phyloP scores from a whole-genome alignment of 2,329 filamentous ascomycete species.

The Epichloe scottii region DNA sequence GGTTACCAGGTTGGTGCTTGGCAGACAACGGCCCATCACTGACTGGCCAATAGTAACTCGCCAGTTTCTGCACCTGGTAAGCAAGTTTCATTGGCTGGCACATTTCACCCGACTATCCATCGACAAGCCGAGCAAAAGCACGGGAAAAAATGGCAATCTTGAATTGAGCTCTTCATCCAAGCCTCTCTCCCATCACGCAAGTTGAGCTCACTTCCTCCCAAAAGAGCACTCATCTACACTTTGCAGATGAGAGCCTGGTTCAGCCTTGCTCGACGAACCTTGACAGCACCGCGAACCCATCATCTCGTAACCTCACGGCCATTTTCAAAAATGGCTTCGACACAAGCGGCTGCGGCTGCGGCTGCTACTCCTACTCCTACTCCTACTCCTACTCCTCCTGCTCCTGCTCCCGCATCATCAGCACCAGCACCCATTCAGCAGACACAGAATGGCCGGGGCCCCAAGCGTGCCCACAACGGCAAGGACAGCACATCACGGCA shows the following conservation, averaged over 20 bases:
- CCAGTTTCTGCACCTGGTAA: slow-evolving; percentile 2
- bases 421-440: background rate
- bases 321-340: slow-evolving; percentile 7
- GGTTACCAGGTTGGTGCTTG: too few species aligned
- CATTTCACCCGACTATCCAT: too few species aligned
- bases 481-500: slow-evolving; percentile 7
- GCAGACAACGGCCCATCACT: background rate
- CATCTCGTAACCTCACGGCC: background rate
- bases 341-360: slow-evolving; percentile 1
- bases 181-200: too few species aligned
- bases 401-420: background rate
- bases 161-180: background rate
- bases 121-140: background rate
- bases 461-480: slow-evolving; percentile 4
- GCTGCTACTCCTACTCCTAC: background rate
- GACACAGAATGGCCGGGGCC: background rate
- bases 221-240: background rate
- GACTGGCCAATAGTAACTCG: slow-evolving; percentile 3
- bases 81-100: slow-evolving; percentile 3
- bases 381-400: background rate
- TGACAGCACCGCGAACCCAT: background rate
- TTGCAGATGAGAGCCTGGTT: slow-evolving; percentile 9
- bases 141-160: background rate
- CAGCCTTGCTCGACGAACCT: background rate
- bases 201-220: too few species aligned